Percentiles rank a stretch among this genome's conserved stretches.
Conservation (phyloP, 2,329 filamentous ascomycete species). For the Xylaria digitata region DNA sequence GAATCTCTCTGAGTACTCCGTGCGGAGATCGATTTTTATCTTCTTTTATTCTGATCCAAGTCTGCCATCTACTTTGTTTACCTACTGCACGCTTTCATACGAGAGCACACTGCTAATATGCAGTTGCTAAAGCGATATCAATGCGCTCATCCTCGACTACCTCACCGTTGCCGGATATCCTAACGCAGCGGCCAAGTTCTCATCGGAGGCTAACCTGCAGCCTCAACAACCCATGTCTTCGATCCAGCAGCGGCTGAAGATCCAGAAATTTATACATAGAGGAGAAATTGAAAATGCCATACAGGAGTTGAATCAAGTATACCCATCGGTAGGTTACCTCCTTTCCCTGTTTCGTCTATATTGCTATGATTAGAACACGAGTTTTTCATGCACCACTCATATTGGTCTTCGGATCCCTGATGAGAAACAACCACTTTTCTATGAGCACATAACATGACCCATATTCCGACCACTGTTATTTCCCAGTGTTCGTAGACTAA, state of each 20-base stretch:
- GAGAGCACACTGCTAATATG: conserved; percentile 35
- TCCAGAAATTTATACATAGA: conserved; percentile 84
- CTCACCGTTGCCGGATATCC: conserved; percentile 96
- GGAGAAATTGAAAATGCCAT: conserved; percentile 90
- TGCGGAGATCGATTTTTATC: conserved; percentile 87
- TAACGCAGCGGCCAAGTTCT: conserved; percentile 91
- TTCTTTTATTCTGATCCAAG: conserved; percentile 45
- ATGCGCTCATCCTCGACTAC: conserved; percentile 95
- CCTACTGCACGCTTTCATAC: not conserved
- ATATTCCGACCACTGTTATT: not conserved
- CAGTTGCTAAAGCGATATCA: conserved; percentile 79
- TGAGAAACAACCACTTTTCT: conserved; percentile 82
- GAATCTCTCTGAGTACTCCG: conserved; percentile 99
- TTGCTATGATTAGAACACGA: conserved; percentile 87
- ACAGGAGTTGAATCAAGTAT: conserved; percentile 86
- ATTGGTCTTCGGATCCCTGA: conserved; percentile 85
- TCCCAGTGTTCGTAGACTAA: conserved; percentile 36
- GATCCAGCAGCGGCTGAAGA: conserved; percentile 82
- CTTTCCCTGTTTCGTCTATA: conserved; percentile 16
- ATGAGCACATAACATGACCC: conserved; percentile 67
- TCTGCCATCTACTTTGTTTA: conserved; percentile 28
- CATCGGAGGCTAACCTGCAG: conserved; percentile 88
- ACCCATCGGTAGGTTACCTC: conserved; percentile 80
- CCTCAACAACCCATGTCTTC: conserved; percentile 77
- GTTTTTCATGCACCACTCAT: conserved; percentile 99